These are phyloP conservation scores for Fusarium sp. DNA, from an alignment of 2,329 filamentous ascomycete species.

Conservation along the genomic window DNA sequence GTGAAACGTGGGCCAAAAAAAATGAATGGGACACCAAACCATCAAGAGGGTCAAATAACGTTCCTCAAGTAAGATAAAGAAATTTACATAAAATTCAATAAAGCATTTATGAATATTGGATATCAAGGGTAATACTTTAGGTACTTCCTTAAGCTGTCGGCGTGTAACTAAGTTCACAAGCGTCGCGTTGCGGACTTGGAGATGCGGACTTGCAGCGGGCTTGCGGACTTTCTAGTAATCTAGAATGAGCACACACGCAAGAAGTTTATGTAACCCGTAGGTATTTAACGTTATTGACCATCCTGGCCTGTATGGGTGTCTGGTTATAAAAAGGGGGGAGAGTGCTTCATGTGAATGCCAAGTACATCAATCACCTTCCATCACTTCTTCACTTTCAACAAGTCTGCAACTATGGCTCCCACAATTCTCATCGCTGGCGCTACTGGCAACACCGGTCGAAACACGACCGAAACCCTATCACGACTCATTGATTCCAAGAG, in stretches of 20 bases:
- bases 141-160: neutral
- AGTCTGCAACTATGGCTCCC: constrained; percentile 42
- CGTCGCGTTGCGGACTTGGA: neutral
- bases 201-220: neutral
- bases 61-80: too few species aligned
- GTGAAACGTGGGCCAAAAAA: too few species aligned
- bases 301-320: neutral
- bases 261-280: neutral
- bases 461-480: constrained; percentile 42
- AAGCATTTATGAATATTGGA: too few species aligned
- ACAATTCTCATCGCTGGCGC: constrained; percentile 50
- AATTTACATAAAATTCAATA: too few species aligned
- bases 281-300: neutral
- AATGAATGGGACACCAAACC: too few species aligned
- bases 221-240: neutral
- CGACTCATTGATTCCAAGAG: constrained; percentile 32
- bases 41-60: too few species aligned
- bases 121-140: neutral
- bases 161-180: neutral
- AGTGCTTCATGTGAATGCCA: neutral
- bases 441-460: constrained; percentile 49
- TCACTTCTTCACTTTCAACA: neutral
- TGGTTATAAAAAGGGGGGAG: neutral
- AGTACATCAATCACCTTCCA: neutral
- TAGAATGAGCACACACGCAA: neutral